phyloP scores from a whole-genome alignment of 2,329 filamentous ascomycete species.

The Cryphonectria nitschkei region DNA sequence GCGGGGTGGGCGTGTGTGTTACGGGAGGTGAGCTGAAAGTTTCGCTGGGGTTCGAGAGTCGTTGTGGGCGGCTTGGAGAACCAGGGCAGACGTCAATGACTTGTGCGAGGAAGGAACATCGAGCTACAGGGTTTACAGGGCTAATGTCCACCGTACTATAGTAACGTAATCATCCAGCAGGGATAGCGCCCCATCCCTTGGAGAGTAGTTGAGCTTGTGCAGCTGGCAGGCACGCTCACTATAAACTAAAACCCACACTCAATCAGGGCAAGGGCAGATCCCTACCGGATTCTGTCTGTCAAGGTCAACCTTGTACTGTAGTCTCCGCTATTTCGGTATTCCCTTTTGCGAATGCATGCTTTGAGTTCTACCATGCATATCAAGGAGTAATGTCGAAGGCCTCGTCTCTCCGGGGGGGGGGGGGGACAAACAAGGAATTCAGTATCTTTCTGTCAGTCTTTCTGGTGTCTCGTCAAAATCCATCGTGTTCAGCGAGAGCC shows the following conservation, averaged over 20 bases:
- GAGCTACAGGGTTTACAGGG: not conserved
- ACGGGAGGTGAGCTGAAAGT: not conserved
- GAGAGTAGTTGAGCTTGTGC: not conserved
- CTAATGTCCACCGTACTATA: not conserved
- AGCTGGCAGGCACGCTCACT: not conserved
- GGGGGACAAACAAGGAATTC: too few species aligned
- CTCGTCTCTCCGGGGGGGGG: not conserved
- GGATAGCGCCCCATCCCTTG: not conserved
- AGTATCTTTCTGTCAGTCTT: not conserved
- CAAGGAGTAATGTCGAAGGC: not conserved
- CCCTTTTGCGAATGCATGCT: not conserved
- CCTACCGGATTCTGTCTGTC: not conserved
- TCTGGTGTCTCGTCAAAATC: not conserved
- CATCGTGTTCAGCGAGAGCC: not conserved
- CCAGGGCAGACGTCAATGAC: not conserved
- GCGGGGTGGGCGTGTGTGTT: not conserved
- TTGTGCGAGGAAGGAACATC: not conserved
- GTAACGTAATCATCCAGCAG: not conserved
- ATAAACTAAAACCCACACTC: not conserved
- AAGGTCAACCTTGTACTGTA: not conserved
- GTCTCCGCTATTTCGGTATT: not conserved
- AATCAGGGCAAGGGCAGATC: not conserved
- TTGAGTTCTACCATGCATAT: not conserved
- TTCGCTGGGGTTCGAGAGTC: not conserved
- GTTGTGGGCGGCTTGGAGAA: not conserved